Base-by-base conservation (phyloP, 2,329 filamentous ascomycete genomes). In the Exophiala aquamarina region DNA sequence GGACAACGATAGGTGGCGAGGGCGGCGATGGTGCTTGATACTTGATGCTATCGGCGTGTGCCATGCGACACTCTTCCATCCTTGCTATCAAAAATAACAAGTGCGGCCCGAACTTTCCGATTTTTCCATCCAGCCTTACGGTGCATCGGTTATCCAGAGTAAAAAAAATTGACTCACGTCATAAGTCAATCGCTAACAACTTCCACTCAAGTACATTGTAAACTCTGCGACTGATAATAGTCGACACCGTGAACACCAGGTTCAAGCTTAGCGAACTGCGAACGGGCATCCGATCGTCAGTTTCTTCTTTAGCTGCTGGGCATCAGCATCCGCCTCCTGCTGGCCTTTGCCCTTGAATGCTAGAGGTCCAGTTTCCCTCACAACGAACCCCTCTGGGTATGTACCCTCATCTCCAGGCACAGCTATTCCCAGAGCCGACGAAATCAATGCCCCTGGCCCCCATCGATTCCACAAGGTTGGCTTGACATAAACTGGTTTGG, bases 401-500 rank as follows among this genome's bases (percentile, higher is more conserved):
- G 70, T 63, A 3, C 67, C 70, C 20, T 70, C 64, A 36, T 76
- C 70, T 14, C 73, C 75, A 0, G 77, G 76, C 13, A 77, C 55
- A 18, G 71, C 68, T 15, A 67, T 63, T 2, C 76, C 75, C 20
- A 73, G 56, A 3, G 69, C 38, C 59, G 74, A 66, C 20, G 68
- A 72, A 9, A 79, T 47, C 72, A 75, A 75, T 0, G 75, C 82
- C 49, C 64, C 63, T 0, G 75, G 82, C 2, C 79, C 80, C 81
- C 78, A 89, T 49, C 79, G 78, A 58, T 75, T 80, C 79, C 75
- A 80, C 32, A 78, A 63, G 0, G 77, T 84, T 20, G 74, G 73
- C 50, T 77, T 73, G 18, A 79, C 71, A 64, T 87, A 88, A 66
- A 79, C 87, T 2, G 85, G 86, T 37, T 81, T 77, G 9, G 79